A percentile compares a stretch with the other conserved stretches of the same genome.
phyloP scores from a whole-genome alignment of 441 rosid genomes.

The Manihot esculenta region DNA sequence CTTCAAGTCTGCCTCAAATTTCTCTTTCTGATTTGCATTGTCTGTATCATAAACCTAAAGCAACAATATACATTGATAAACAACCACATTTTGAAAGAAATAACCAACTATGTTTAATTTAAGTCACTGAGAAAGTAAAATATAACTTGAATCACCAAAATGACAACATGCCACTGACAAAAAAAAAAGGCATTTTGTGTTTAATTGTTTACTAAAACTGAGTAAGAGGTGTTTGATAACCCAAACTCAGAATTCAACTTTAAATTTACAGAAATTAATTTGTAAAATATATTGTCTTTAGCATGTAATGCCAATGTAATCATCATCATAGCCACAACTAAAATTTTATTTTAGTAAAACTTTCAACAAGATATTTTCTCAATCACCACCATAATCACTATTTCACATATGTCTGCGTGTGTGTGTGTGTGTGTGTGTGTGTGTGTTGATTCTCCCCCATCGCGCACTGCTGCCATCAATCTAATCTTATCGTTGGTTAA shows the following conservation, averaged over 20 bases:
- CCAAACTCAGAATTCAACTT: background rate
- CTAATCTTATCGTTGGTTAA: background rate
- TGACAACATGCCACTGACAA: background rate
- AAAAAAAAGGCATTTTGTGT: background rate
- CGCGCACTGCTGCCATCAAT: background rate
- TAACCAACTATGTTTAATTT: background rate
- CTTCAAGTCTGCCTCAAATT: constrained; percentile 99
- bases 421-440: too few species aligned
- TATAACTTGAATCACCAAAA: background rate
- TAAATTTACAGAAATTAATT: background rate
- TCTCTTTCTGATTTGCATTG: constrained; percentile 97
- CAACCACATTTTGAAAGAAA: background rate
- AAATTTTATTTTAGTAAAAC: background rate
- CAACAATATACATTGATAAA: constrained; percentile 23
- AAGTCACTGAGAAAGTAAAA: background rate
- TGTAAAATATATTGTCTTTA: background rate
- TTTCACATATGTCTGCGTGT: too few species aligned
- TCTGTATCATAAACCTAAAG: constrained; percentile 95
- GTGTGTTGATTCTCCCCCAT: too few species aligned
- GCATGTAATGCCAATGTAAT: background rate
- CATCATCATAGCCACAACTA: background rate
- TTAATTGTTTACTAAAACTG: background rate
- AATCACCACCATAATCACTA: background rate
- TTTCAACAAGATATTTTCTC: background rate
- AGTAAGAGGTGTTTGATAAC: background rate